These are phyloP conservation scores for Boletus patriciae DNA, from an alignment of 768 basidiomycete genomes.

Conservation along the genomic window DNA sequence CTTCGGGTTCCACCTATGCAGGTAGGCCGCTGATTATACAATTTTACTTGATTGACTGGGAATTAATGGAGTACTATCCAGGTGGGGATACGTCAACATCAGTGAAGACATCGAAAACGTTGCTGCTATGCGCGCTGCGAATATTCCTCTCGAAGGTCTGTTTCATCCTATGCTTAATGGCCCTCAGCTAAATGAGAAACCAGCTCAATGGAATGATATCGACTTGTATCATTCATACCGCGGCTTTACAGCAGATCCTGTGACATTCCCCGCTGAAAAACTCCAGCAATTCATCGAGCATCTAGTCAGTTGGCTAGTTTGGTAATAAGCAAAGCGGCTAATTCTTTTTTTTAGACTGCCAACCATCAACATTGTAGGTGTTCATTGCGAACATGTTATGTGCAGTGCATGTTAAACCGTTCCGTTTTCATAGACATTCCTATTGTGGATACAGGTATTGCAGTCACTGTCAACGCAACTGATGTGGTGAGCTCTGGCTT, in stretches of 20 bases:
- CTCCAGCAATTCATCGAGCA: slow-evolving; percentile 53
- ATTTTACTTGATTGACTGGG: background rate
- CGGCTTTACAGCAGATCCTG: slow-evolving; percentile 69
- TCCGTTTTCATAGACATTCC: slow-evolving; percentile 52
- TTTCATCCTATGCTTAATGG: background rate
- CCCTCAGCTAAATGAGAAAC: background rate
- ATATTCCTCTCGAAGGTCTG: slow-evolving; percentile 75
- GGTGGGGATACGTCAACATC: slow-evolving; percentile 52
- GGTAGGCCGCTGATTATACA: slow-evolving; percentile 33
- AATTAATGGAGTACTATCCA: background rate
- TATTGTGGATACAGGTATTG: slow-evolving; percentile 65
- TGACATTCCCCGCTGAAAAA: slow-evolving; percentile 56
- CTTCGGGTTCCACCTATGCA: slow-evolving; percentile 77
- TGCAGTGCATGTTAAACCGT: background rate
- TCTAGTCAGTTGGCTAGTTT: slow-evolving; percentile 44
- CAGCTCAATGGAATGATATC: slow-evolving; percentile 80
- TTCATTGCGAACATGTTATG: background rate
- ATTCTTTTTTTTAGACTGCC: slow-evolving; percentile 16
- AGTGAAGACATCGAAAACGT: slow-evolving; percentile 58
- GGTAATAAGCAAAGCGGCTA: background rate
- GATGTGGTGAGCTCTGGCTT: slow-evolving; percentile 51
- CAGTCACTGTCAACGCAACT: slow-evolving; percentile 54
- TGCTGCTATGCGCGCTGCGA: slow-evolving; percentile 58
- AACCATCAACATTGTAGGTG: slow-evolving; percentile 33
- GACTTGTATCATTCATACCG: slow-evolving; percentile 68